Evolutionary conservation across 164 flowering plant genomes (phyloP).

Genomic region (Liquidambar formosana): DNA sequence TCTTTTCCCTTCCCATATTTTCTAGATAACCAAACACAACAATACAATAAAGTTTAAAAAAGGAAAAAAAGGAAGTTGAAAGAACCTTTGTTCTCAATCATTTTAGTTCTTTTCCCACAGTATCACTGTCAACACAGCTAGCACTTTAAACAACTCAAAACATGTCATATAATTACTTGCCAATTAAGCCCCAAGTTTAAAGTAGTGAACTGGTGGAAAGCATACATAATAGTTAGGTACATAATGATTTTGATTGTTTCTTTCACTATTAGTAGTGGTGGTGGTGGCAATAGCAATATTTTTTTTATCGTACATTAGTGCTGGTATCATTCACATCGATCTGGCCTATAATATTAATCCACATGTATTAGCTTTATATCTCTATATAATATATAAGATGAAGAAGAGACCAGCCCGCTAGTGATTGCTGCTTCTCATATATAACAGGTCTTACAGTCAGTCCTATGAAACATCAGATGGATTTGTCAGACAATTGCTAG

Average conservation of each 20-base stretch:
- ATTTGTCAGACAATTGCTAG: too few relatives aligned
- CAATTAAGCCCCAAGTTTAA: neutral
- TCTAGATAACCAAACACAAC: neutral
- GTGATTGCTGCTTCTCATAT: too few relatives aligned
- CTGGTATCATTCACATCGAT: too few relatives aligned
- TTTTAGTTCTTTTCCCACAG: slow-evolving; percentile 9
- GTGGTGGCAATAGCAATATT: neutral
- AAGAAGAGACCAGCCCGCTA: too few relatives aligned
- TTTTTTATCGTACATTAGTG: neutral
- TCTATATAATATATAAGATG: too few relatives aligned
- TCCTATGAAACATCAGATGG: too few relatives aligned
- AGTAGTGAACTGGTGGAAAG: neutral
- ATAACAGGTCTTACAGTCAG: too few relatives aligned
- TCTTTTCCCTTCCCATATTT: neutral
- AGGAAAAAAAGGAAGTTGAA: neutral
- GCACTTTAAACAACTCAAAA: slow-evolving; percentile 4
- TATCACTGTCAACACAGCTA: slow-evolving; percentile 18
- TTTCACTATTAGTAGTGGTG: slow-evolving; percentile 5
- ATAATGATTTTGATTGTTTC: slow-evolving; percentile 4
- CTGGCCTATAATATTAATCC: too few relatives aligned
- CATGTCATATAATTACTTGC: neutral
- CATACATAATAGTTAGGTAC: neutral
- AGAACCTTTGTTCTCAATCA: slow-evolving; percentile 3
- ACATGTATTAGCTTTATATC: too few relatives aligned
- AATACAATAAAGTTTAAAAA: neutral